Conservation (phyloP, 106 monocot genomes). For the Dendrobium catenatum region DNA sequence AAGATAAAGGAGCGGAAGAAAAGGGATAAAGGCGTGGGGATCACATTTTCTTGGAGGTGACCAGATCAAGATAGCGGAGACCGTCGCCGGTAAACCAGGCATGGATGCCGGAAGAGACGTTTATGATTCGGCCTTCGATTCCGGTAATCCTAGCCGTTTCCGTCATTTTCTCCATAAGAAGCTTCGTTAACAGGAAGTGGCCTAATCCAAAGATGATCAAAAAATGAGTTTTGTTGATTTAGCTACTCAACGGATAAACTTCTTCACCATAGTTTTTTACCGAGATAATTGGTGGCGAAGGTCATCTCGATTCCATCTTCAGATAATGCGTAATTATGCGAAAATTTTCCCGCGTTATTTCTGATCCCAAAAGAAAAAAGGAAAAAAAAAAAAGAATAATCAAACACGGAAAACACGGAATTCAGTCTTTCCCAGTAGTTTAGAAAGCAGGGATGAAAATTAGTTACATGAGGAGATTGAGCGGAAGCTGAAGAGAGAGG, state of each 20-base stretch:
- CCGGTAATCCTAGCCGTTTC: conserved; percentile 58
- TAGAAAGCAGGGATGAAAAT: neutral
- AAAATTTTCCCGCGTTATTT: conserved; percentile 95
- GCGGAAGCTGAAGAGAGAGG: conserved; percentile 68
- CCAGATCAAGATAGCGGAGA: conserved; percentile 49
- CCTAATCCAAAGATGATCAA: neutral
- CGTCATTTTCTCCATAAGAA: conserved; percentile 63
- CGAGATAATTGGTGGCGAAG: conserved; percentile 94
- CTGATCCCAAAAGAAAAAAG: conserved; percentile 14
- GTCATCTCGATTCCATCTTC: conserved; percentile 93
- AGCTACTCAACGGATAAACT: neutral
- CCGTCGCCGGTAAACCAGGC: conserved; percentile 83
- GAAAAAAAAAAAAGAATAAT: neutral
- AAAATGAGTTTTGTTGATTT: neutral
- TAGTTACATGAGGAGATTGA: conserved; percentile 81
- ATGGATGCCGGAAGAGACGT: conserved; percentile 87
- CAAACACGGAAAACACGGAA: neutral
- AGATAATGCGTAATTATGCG: conserved; percentile 46
- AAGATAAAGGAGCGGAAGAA: neutral
- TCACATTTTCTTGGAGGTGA: conserved; percentile 69
- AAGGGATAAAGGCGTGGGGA: neutral
- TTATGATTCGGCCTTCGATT: conserved; percentile 76
- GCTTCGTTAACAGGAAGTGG: conserved; percentile 77
- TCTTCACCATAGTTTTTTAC: conserved; percentile 8
- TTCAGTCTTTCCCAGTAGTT: neutral